Percentiles rank a stretch among this genome's conserved stretches.
phyloP scores from a whole-genome alignment of 2,329 filamentous ascomycete species.

The Akanthomyces dipterigenus region DNA sequence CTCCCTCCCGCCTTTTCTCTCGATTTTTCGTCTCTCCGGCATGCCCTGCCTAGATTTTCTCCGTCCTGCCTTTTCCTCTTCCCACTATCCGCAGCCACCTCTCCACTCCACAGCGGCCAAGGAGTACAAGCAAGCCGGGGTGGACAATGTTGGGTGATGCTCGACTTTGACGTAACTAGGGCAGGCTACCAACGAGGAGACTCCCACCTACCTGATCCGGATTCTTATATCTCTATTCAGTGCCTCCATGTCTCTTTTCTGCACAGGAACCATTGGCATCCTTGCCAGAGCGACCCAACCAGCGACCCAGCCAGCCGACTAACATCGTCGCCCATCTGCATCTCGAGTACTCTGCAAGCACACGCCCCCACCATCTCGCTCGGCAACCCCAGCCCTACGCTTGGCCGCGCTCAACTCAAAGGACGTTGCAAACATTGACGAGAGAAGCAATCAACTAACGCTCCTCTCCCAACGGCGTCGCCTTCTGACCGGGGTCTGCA shows the following conservation, averaged over 20 bases:
- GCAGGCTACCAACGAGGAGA: not conserved
- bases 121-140: not conserved
- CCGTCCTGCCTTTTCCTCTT: not conserved
- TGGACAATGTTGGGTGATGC: not conserved
- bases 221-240: constrained; percentile 8
- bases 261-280: not conserved
- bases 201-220: not conserved
- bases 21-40: not conserved
- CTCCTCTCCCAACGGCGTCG: not conserved
- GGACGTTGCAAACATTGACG: constrained; percentile 5
- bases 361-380: constrained; percentile 5
- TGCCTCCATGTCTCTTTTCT: not conserved
- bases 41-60: not conserved
- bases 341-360: not conserved
- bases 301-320: not conserved
- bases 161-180: constrained; percentile 1
- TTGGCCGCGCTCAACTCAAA: not conserved
- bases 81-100: not conserved
- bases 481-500: constrained; percentile 2
- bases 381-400: not conserved
- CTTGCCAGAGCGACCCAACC: constrained; percentile 3
- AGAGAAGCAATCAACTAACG: constrained; percentile 6
- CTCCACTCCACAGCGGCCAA: not conserved
- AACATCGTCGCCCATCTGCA: constrained; percentile 3
- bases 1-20: not conserved